Base-by-base conservation (phyloP, 148 eudicot genomes). In the Cornus suecica region DNA sequence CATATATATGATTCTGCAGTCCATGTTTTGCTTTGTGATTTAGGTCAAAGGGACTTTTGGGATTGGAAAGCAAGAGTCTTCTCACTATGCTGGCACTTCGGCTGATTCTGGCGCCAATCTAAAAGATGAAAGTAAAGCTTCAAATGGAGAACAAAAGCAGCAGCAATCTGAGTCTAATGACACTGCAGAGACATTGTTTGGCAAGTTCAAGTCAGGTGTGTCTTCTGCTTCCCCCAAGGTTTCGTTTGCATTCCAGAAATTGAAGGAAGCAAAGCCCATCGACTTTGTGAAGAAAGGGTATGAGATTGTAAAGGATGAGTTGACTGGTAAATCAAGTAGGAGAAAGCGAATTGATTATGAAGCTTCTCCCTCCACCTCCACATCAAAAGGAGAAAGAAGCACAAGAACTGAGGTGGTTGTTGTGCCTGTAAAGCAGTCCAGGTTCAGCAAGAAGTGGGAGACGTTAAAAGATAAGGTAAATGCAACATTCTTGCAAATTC, bases 381-480 rank as follows among this genome's bases (percentile, higher is more conserved):
- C 81, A 61, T 61, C 84, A 62, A 79, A 82, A 0, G 88, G 83
- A 58, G 92, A 91, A 81, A 87, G 73, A 71, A 95, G 99, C 80
- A 82, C 87, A 23, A 89, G 94, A 77, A 92, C 91, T 69, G 99
- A 95, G 69, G 71, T 95, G 72, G 91, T 85, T 68, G 60, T 95
- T 78, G 83, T 93, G 68, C 94, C 94, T 41, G 66, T 82, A 51
- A 91, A 90, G 79, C 89, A 93, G 69, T 93, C 97, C 26, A 80
- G 73, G 27, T 93, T 88, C 89, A 87, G 86, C 78, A 95, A 91
- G 87, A 90, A 85, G 83, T 95, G 94, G 96, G 94, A 91, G 72
- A 76, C 86, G 29, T 27, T 89, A 66, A 95, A 85, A 84, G 88
- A 79, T 69, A 94, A 94, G 92, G 98, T 90, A 77, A 69, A 34